A percentile compares a stretch with the other conserved stretches of the same genome.
Evolutionary conservation across 1,284 basidiomycete genomes (phyloP).

Genomic region (Puccinia coronata): DNA sequence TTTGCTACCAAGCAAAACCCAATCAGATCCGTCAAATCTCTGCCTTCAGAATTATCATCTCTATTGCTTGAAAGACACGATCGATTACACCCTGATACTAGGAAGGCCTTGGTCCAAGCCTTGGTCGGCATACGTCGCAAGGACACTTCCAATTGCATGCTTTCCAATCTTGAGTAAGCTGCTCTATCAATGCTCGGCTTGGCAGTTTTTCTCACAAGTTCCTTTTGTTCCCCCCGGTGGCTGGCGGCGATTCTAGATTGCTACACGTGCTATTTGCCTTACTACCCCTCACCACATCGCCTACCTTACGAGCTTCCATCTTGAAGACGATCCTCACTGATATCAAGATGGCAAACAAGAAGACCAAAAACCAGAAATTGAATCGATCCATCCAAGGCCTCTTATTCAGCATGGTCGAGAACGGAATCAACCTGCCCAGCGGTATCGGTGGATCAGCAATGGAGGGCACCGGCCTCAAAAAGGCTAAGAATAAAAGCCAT

Average conservation of each 20-base stretch:
- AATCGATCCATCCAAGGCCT: conserved; percentile 95
- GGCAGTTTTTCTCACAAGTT: neutral
- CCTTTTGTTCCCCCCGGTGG: neutral
- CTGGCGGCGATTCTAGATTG: conserved; percentile 66
- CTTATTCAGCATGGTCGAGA: conserved; percentile 93
- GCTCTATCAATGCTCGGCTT: neutral
- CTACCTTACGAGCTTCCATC: conserved; percentile 77
- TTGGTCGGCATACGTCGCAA: conserved; percentile 91
- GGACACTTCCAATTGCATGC: conserved; percentile 65
- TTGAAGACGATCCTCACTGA: conserved; percentile 96
- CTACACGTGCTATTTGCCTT: conserved; percentile 89
- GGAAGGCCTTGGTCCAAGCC: conserved; percentile 80
- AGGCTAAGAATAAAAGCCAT: conserved; percentile 44
- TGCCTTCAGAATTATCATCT: conserved; percentile 74
- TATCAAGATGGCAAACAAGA: conserved; percentile 85
- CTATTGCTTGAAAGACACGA: conserved; percentile 75
- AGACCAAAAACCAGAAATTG: conserved; percentile 88
- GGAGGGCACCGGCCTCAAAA: conserved; percentile 61
- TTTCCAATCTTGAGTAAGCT: conserved; percentile 83
- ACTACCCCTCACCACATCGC: conserved; percentile 83
- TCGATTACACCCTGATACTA: conserved; percentile 72
- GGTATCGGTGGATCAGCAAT: conserved; percentile 74
- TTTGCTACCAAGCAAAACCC: conserved; percentile 73
- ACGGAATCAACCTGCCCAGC: conserved; percentile 77
- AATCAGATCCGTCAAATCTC: conserved; percentile 64